Percentiles rank a stretch among this genome's conserved stretches.
These are phyloP conservation scores for Penicillium alfredii DNA, from an alignment of 495 filamentous ascomycete genomes.

Conservation along the genomic window DNA sequence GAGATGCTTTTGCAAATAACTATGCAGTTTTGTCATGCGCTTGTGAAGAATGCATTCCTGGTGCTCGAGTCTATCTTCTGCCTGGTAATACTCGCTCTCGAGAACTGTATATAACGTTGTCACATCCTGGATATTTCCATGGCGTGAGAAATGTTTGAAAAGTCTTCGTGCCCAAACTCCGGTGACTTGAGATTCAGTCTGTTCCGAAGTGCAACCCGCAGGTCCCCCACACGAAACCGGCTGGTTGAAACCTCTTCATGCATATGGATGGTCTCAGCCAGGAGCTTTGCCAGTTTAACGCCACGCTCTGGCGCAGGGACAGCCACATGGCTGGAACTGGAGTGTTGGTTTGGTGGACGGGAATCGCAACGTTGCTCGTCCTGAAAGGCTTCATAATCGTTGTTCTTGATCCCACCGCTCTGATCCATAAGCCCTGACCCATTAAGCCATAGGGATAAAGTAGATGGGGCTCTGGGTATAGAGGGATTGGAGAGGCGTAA, in stretches of 20 bases:
- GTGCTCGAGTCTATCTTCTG: slow-evolving; percentile 23
- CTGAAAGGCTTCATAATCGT: neutral
- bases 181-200: slow-evolving; percentile 14
- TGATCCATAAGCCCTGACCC: neutral
- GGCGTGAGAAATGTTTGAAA: neutral
- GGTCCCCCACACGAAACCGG: slow-evolving; percentile 13
- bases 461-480: neutral
- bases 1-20: neutral
- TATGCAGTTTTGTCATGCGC: slow-evolving; percentile 13
- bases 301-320: neutral
- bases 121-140: slow-evolving; percentile 12
- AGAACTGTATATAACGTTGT: slow-evolving; percentile 16
- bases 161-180: slow-evolving; percentile 2
- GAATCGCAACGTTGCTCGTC: neutral
- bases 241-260: slow-evolving; percentile 13
- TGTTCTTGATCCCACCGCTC: neutral
- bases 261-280: slow-evolving; percentile 2
- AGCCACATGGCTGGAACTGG: neutral
- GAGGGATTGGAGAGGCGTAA: neutral
- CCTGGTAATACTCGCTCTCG: slow-evolving; percentile 21
- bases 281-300: slow-evolving; percentile 2
- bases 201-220: slow-evolving; percentile 11
- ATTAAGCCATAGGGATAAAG: neutral
- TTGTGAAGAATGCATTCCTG: slow-evolving; percentile 20
- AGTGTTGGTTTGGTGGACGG: neutral